Percentiles rank a stretch among this genome's conserved stretches.
phyloP scores from a whole-genome alignment of 352 stramenopile species.

The Peronosclerospora sorghi region DNA sequence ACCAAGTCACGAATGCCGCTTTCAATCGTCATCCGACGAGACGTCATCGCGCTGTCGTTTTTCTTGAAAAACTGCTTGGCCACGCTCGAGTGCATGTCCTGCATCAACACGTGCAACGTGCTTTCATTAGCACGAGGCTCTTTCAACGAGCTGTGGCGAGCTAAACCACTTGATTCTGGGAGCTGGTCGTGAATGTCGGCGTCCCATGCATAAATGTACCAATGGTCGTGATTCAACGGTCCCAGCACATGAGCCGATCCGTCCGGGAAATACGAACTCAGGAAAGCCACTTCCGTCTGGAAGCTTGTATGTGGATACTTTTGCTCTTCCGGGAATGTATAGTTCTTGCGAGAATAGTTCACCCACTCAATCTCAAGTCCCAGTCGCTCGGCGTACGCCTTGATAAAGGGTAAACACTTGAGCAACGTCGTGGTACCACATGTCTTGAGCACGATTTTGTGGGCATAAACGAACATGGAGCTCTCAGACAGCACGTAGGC shows the following conservation, averaged over 20 bases:
- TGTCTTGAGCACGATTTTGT: conserved; percentile 99
- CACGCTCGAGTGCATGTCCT: conserved; percentile 75
- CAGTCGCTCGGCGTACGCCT: conserved; percentile 72
- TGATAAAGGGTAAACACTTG: conserved; percentile 81
- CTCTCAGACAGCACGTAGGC: conserved; percentile 94
- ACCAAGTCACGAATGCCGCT: conserved; percentile 93
- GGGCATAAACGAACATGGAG: conserved; percentile 97
- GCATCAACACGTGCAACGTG: conserved; percentile 78
- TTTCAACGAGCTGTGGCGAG: conserved; percentile 9
- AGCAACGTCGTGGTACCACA: conserved; percentile 98
- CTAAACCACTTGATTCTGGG: conserved; percentile 1
- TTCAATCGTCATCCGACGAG: conserved; percentile 87
- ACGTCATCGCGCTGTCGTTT: conserved; percentile 51
- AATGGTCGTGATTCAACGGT: conserved; percentile 96
- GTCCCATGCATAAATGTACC: conserved; percentile 97
- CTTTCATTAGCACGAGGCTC: conserved; percentile 35
- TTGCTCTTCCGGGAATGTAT: conserved; percentile 97
- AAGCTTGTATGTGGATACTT: conserved; percentile 95
- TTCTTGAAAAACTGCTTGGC: conserved; percentile 84
- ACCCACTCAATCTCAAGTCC: conserved; percentile 97
- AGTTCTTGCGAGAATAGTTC: conserved; percentile 98
- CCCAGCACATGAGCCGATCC: conserved; percentile 83
- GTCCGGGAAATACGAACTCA: conserved; percentile 84
- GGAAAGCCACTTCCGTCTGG: conserved; percentile 94
- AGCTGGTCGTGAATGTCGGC: conserved; percentile 76